A percentile compares a stretch with the other conserved stretches of the same genome.
phyloP scores from a whole-genome alignment of 164 flowering plant species.

The Tetrastigma voinierianum region DNA sequence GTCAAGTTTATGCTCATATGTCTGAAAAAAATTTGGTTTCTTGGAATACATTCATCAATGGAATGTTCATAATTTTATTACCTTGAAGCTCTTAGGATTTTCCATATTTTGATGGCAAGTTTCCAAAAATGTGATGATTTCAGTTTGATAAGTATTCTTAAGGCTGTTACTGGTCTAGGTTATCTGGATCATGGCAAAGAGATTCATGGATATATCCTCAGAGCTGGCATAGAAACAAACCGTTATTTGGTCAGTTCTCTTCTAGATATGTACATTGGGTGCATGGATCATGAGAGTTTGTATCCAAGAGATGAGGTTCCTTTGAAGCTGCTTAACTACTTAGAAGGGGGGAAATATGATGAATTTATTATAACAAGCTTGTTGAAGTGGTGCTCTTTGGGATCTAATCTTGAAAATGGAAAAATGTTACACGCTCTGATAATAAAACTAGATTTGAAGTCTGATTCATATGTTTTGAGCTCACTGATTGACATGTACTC shows the following conservation, averaged over 20 bases:
- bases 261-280: conserved; percentile 33
- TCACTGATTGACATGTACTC: conserved; percentile 32
- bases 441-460: conserved; percentile 21
- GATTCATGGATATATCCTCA: conserved; percentile 22
- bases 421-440: conserved; percentile 27
- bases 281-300: conserved; percentile 16
- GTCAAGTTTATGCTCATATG: conserved; percentile 21
- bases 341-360: conserved; percentile 22
- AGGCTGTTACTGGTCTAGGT: conserved; percentile 19
- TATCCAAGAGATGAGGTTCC: conserved; percentile 7
- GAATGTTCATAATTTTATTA: conserved; percentile 19
- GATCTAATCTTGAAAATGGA: conserved; percentile 23
- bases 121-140: conserved; percentile 27
- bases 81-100: conserved; percentile 24
- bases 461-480: conserved; percentile 22
- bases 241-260: conserved; percentile 26
- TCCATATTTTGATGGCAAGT: conserved; percentile 19
- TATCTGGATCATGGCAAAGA: conserved; percentile 9
- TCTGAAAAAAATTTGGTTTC: conserved; percentile 30
- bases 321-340: conserved; percentile 20
- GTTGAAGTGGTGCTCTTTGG: conserved; percentile 29
- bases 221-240: conserved; percentile 27
- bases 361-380: conserved; percentile 29
- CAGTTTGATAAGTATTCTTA: conserved; percentile 25
- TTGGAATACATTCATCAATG: conserved; percentile 30